Evolutionary conservation across 805 yeast species (phyloP).

Genomic region (Pichia nakasei): DNA sequence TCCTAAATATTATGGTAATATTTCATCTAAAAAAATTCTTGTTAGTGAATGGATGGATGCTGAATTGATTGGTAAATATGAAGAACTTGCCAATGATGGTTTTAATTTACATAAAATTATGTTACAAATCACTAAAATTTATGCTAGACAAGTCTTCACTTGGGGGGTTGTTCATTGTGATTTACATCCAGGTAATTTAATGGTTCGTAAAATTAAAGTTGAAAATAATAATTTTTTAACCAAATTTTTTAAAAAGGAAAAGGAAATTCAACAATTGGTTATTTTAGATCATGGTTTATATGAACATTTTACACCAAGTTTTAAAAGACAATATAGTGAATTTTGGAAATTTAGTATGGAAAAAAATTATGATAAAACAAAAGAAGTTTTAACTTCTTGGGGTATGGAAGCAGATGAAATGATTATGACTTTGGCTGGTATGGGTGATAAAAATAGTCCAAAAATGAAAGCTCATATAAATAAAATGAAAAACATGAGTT

Average conservation of each 20-base stretch:
- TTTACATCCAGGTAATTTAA: slow-evolving; percentile 75
- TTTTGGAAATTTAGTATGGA: slow-evolving; percentile 59
- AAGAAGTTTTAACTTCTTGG: slow-evolving; percentile 47
- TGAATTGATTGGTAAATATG: slow-evolving; percentile 40
- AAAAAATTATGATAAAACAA: slow-evolving; percentile 39
- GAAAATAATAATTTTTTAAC: slow-evolving; percentile 4
- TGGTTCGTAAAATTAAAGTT: slow-evolving; percentile 35
- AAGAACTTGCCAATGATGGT: slow-evolving; percentile 31
- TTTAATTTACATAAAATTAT: slow-evolving; percentile 35
- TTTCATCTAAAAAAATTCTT: slow-evolving; percentile 43
- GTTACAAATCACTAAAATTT: slow-evolving; percentile 41
- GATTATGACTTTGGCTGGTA: slow-evolving; percentile 34
- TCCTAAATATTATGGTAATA: slow-evolving; percentile 42
- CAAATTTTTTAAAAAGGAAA: slow-evolving; percentile 9
- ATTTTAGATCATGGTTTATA: slow-evolving; percentile 71
- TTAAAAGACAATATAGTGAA: slow-evolving; percentile 46
- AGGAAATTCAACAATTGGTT: slow-evolving; percentile 45
- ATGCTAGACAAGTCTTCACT: slow-evolving; percentile 50
- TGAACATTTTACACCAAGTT: slow-evolving; percentile 40
- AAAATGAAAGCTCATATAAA: slow-evolving; percentile 29
- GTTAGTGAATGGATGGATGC: slow-evolving; percentile 77
- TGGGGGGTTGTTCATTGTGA: slow-evolving; percentile 69
- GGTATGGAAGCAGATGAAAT: slow-evolving; percentile 60
- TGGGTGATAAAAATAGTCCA: slow-evolving; percentile 12
- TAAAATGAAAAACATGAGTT: slow-evolving; percentile 23